Conservation (phyloP, 345 rosid species). For the Isatis tinctoria region DNA sequence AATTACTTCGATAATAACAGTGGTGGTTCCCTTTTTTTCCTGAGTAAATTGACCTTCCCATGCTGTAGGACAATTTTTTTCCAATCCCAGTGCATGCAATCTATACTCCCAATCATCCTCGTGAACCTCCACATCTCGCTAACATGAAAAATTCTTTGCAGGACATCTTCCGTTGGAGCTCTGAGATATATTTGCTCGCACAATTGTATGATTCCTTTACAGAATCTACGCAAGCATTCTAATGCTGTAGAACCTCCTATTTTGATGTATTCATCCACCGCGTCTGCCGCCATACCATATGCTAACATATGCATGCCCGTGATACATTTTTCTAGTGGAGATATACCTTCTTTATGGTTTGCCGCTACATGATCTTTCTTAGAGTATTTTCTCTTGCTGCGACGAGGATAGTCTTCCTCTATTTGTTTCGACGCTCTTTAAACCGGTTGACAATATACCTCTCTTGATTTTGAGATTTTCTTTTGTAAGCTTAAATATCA, state of each 20-base stretch:
- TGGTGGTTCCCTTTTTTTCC: no score
- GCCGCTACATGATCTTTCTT: no score
- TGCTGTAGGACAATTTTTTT: neutral
- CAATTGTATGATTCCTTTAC: neutral
- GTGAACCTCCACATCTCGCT: neutral
- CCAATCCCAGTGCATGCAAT: neutral
- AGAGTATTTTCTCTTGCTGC: no score
- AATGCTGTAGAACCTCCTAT: neutral
- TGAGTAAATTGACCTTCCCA: no score
- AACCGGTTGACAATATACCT: no score
- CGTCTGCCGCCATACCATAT: neutral
- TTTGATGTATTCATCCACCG: neutral
- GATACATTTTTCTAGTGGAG: neutral
- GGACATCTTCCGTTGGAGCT: neutral
- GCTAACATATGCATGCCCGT: neutral
- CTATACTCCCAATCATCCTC: neutral
- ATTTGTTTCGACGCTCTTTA: no score
- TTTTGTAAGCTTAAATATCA: no score
- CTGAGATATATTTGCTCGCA: neutral
- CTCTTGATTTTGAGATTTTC: no score
- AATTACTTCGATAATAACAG: no score
- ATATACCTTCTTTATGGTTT: neutral
- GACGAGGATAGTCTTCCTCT: no score
- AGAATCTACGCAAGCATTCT: neutral
- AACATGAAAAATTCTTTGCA: neutral